Conservation (phyloP, 1,284 basidiomycete genomes). For the Ganoderma multipileum region DNA sequence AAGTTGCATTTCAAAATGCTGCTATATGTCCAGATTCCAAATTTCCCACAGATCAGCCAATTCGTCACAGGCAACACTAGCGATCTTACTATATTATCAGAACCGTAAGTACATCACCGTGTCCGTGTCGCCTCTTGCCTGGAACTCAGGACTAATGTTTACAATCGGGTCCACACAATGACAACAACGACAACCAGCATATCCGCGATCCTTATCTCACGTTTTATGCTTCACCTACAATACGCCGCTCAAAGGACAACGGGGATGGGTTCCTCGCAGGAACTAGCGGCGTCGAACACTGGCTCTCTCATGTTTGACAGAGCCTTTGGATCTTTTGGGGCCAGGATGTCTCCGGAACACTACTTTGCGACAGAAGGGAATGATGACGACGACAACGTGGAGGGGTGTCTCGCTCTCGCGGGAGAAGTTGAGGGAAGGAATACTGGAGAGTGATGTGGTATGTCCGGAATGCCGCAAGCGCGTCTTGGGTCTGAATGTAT, state of each 20-base stretch:
- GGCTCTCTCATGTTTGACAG: not conserved
- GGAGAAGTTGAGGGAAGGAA: not conserved
- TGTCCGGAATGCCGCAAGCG: not conserved
- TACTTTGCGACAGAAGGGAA: not conserved
- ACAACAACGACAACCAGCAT: not conserved
- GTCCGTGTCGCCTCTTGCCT: not conserved
- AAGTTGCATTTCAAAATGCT: not conserved
- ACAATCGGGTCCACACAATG: not conserved
- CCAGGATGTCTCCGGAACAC: not conserved
- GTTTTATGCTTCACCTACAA: not conserved
- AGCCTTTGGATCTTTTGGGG: not conserved
- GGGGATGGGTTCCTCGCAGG: not conserved
- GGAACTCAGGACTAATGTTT: not conserved
- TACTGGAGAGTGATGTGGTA: not conserved
- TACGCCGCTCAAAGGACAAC: not conserved
- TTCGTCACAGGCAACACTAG: not conserved
- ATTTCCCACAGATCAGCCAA: not conserved
- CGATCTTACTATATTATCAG: not conserved
- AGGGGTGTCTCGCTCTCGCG: not conserved
- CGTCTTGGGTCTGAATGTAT: no score
- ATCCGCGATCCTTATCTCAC: not conserved
- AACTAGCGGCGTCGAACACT: not conserved
- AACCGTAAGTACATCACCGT: not conserved
- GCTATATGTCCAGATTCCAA: not conserved
- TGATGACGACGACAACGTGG: not conserved